Conservation (phyloP, 768 basidiomycete species). For the Neoboletus subvelutipes region DNA sequence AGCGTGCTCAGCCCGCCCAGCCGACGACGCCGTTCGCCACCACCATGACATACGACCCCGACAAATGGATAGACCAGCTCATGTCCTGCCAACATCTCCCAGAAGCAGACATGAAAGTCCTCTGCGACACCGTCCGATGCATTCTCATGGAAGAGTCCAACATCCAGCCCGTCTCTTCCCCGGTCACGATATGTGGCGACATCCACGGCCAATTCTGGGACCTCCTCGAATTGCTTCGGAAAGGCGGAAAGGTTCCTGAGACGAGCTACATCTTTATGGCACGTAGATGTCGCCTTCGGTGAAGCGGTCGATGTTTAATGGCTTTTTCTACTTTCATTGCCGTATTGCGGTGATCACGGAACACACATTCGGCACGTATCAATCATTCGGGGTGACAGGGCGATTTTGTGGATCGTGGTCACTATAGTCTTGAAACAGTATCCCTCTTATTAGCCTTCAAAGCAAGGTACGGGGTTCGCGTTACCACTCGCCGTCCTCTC, state of each 20-base stretch:
- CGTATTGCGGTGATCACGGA: background rate
- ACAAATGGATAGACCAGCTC: slow-evolving; percentile 88
- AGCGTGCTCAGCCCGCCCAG: background rate
- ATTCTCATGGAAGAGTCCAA: slow-evolving; percentile 96
- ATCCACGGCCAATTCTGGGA: slow-evolving; percentile 99
- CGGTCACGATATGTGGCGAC: slow-evolving; percentile 94
- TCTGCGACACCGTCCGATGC: slow-evolving; percentile 86
- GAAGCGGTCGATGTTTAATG: slow-evolving; percentile 26
- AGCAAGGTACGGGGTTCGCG: slow-evolving; percentile 57
- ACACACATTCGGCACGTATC: background rate
- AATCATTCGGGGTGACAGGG: slow-evolving; percentile 49
- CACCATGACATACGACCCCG: slow-evolving; percentile 47
- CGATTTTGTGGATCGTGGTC: slow-evolving; percentile 96
- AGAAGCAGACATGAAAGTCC: slow-evolving; percentile 88
- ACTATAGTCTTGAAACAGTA: slow-evolving; percentile 94
- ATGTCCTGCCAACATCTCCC: slow-evolving; percentile 84
- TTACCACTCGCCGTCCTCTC: background rate
- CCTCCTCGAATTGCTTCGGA: slow-evolving; percentile 81
- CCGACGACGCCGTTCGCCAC: background rate
- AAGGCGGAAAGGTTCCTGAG: slow-evolving; percentile 83
- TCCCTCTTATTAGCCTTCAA: slow-evolving; percentile 86
- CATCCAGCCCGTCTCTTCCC: slow-evolving; percentile 93
- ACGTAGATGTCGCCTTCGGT: slow-evolving; percentile 49
- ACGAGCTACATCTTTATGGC: slow-evolving; percentile 97
- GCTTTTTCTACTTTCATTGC: slow-evolving; percentile 8